Base-by-base conservation (phyloP, 371 early-diverging fungal genomes). In the Rhizopus microsporus region DNA sequence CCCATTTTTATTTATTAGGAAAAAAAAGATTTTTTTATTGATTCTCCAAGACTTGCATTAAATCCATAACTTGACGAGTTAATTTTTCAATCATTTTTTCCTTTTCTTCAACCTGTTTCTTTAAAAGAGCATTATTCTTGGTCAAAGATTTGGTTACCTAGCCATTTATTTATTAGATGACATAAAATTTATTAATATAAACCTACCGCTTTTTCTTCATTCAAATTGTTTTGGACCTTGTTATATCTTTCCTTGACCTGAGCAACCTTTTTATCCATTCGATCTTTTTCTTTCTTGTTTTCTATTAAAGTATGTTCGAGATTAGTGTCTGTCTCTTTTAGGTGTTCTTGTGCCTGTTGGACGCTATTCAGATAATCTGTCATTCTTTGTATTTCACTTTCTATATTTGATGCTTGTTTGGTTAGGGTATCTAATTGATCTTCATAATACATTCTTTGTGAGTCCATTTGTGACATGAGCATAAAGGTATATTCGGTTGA, bases 401-500 rank as follows among this genome's bases (percentile, higher is more conserved):
- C 63, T 15, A 82, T 33, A 3, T 62, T 51, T 4, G 77, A 67
- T 1, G 84, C 54, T 51, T 84, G 77, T 2, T 57, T 43, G 1
- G 76, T 66, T 51, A 89, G 51, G 5, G 73, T 66, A 23, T 79
- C 76, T 39, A 93, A 68, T 63, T 88, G 88, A 5, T 80, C 76
- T 65, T 96, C 94, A 65, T 91, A 95, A 71, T 87, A 92, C 29
- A 82, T 67, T 42, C 93, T 77, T 63, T 95, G 96, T 8, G 94
- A 89, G 46, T 92, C 93, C 10, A 96, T 71, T 60, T 93, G 93
- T 4, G 93, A 82, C 0, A 84, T 84, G 45, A 95, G 70, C 53
- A 95, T 72, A 40, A 85, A 75, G 4, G 85, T 81, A 67, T 92
- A 95, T 63, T 95, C 95, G 2, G 80, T 53, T 4, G 84, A 85